Evolutionary conservation across 2,329 filamentous ascomycete species (phyloP), one percentile per base, ranked within the genome.

Genomic region (Akanthomyces lecanii): DNA sequence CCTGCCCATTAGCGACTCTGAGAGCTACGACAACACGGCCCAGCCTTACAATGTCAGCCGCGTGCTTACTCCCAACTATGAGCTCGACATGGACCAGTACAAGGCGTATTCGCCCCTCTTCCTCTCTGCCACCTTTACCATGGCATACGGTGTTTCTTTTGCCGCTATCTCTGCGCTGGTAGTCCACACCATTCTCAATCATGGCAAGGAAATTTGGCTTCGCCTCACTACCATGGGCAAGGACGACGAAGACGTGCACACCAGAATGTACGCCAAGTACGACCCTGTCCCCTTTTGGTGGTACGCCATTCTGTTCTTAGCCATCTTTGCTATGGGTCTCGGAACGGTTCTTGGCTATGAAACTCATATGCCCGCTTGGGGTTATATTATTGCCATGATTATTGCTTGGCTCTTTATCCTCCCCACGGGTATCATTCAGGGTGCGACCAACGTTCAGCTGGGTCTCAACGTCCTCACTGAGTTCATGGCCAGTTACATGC

Each of bases 1-100:
- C 60, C 70, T 86, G n/a, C 83, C 84, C 0, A 74, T 86, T 54
- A 78, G 82, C 16, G 81, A 79, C 12, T 79, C 79, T 1, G 77
- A 80, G 53, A 83, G 78, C 0, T 86, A 82, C 65, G 84, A 86
- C 71, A 86, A 86, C 63, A 85, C 79, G 0, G 82, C 81, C 18
- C 67, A 70, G 1, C 62, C 71, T 1, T 86, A 86, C 67, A 78
- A 82, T 42, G 81, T 83, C 16, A 75, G 73, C 30, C 77, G 77
- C 5, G 83, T 86, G n/a, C 77, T 86, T 11, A 79, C 77, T 16
- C 66, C 74, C 1, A 72, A 77, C 48, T 76, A 77, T 60, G 79
- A 76, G 0, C 79, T 86, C 14, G 76, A 85, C 65, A 67, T 77
- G 14, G 72, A 75, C 3, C 80, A 80, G 11, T 86, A 85, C 68